Evolutionary conservation across 1,139 yeast genomes (phyloP).

Genomic region (Magnusiomyces tetraspermus): DNA sequence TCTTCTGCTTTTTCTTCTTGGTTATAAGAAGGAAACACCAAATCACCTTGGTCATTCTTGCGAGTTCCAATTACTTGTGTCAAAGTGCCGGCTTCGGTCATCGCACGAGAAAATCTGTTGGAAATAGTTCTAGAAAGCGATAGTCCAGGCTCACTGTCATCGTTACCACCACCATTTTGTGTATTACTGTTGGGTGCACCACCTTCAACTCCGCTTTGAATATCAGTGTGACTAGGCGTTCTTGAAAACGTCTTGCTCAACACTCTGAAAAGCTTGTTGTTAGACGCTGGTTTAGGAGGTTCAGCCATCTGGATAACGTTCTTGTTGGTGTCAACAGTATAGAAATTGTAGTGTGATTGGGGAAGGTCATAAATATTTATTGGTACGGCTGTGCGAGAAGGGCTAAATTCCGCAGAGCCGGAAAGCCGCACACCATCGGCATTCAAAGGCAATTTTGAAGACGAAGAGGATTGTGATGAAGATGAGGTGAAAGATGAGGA

Average conservation of each 20-base stretch:
- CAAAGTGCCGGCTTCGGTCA: background rate
- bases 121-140: background rate
- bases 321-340: background rate
- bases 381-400: background rate
- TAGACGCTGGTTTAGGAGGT: background rate
- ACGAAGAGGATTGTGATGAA: background rate
- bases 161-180: no score
- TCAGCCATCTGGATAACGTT: background rate
- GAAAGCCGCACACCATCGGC: background rate
- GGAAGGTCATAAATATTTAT: background rate
- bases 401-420: background rate
- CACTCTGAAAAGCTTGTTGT: background rate
- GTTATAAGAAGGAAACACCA: background rate
- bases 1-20: background rate
- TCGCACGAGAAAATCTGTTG: background rate
- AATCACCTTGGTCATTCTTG: constrained; percentile 11
- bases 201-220: no score
- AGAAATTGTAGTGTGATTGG: background rate
- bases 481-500: background rate
- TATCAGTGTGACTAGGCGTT: background rate
- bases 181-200: no score
- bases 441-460: background rate
- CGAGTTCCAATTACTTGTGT: constrained; percentile 10
- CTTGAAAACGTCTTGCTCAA: background rate
- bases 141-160: background rate